phyloP scores from a whole-genome alignment of 805 yeast species.

The baker's yeast (Saccharomyces cerevisiae) region DNA sequence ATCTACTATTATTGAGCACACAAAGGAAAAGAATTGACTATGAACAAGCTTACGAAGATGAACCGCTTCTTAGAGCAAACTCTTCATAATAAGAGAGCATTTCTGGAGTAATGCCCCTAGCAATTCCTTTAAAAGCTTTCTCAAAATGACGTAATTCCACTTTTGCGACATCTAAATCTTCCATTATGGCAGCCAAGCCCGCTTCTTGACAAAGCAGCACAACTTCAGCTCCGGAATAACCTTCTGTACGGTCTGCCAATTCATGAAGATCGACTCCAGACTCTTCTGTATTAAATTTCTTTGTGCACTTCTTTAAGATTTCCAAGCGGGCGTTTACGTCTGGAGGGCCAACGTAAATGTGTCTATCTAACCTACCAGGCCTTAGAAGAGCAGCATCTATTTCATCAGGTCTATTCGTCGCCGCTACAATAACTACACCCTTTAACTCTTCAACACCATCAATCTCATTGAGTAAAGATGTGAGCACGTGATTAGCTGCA shows the following conservation, averaged over 20 bases:
- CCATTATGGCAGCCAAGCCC: conserved; percentile 90
- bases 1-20: background rate
- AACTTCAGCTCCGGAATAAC: conserved; percentile 96
- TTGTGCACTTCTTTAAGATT: conserved; percentile 63
- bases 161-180: conserved; percentile 42
- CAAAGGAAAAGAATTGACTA: background rate
- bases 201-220: conserved; percentile 91
- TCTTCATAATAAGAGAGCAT: conserved; percentile 70
- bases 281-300: conserved; percentile 47
- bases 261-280: conserved; percentile 41
- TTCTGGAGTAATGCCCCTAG: conserved; percentile 74
- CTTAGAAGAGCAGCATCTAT: conserved; percentile 89
- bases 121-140: conserved; percentile 56
- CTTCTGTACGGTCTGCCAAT: conserved; percentile 63
- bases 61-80: conserved; percentile 36
- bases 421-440: conserved; percentile 91
- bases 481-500: conserved; percentile 76
- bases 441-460: conserved; percentile 95
- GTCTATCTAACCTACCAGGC: conserved; percentile 93
- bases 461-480: conserved; percentile 85
- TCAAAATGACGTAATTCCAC: conserved; percentile 66
- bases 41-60: conserved; percentile 16
- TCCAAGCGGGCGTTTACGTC: conserved; percentile 71
- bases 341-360: conserved; percentile 89
- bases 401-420: conserved; percentile 90